Evolutionary conservation across 2,329 filamentous ascomycete genomes (phyloP).

Genomic region (Colletotrichum acutatum): DNA sequence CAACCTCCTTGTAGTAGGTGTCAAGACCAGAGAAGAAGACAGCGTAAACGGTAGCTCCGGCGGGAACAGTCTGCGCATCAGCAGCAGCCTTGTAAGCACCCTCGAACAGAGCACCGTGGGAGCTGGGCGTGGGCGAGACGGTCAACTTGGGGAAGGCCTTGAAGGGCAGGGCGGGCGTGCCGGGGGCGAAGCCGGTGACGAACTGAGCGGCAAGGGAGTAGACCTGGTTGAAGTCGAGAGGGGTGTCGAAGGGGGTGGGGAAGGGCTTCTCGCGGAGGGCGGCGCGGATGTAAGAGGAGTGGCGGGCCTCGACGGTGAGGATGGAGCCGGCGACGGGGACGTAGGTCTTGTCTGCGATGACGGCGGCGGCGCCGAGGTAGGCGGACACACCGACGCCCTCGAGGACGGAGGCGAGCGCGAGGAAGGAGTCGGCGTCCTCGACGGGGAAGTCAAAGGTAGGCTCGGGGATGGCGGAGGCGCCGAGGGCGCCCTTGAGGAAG

Average conservation of each 20-base stretch:
- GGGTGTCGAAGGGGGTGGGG: conserved; percentile 69
- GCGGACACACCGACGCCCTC: conserved; percentile 73
- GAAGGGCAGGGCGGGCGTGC: conserved; percentile 67
- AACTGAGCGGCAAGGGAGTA: conserved; percentile 74
- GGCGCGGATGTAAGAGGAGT: conserved; percentile 70
- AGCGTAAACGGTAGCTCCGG: conserved; percentile 41
- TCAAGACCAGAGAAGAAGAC: conserved; percentile 46
- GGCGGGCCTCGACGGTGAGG: conserved; percentile 72
- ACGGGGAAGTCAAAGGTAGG: conserved; percentile 62
- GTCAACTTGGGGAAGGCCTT: conserved; percentile 66
- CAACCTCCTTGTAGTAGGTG: conserved; percentile 35
- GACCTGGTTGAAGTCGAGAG: conserved; percentile 67
- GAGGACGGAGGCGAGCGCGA: conserved; percentile 71
- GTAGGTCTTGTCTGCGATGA: conserved; percentile 67
- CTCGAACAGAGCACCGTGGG: conserved; percentile 40
- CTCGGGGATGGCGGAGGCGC: conserved; percentile 55
- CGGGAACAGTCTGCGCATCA: conserved; percentile 23
- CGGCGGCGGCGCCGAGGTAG: conserved; percentile 70
- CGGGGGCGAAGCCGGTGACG: conserved; percentile 66
- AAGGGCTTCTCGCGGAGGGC: conserved; percentile 62
- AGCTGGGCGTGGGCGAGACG: conserved; percentile 40
- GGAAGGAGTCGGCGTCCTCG: conserved; percentile 66
- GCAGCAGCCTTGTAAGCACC: conserved; percentile 36
- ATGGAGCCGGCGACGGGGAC: conserved; percentile 71
- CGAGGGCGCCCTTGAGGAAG: conserved; percentile 63